phyloP scores from a whole-genome alignment of 2,329 filamentous ascomycete species.

The Colletotrichum liriopes region DNA sequence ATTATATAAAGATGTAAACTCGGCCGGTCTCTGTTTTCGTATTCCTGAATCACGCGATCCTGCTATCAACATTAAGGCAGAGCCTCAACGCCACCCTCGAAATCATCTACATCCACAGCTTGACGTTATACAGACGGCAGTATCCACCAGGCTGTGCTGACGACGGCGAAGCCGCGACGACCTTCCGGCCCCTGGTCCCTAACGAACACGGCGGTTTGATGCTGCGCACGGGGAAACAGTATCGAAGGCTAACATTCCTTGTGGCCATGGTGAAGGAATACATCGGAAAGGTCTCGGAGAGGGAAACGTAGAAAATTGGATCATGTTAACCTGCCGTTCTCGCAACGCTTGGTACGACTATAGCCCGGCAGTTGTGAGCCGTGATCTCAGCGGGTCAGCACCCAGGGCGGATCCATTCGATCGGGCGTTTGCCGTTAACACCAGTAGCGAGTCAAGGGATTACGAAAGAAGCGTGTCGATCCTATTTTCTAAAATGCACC shows the following conservation, averaged over 20 bases:
- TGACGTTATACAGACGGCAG: neutral
- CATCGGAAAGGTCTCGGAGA: neutral
- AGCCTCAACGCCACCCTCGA: neutral
- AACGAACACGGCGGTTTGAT: neutral
- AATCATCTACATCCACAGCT: neutral
- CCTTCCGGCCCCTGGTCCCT: neutral
- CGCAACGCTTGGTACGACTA: neutral
- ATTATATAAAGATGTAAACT: slow-evolving; percentile 2
- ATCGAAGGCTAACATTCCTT: neutral
- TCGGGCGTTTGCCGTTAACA: neutral
- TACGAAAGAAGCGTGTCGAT: neutral
- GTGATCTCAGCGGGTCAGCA: neutral
- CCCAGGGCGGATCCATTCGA: neutral
- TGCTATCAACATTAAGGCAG: neutral
- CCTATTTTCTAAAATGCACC: neutral
- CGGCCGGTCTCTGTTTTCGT: slow-evolving; percentile 15
- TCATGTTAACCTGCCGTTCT: neutral
- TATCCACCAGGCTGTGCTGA: neutral
- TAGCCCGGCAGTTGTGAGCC: neutral
- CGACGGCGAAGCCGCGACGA: neutral
- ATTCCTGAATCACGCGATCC: neutral
- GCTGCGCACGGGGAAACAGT: neutral
- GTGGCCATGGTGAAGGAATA: neutral
- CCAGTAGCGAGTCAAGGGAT: neutral
- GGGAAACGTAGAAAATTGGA: neutral